Evolutionary conservation across 2,329 filamentous ascomycete species (phyloP), one percentile per base, ranked within the genome.

Genomic region (Pseudonectria buxi): DNA sequence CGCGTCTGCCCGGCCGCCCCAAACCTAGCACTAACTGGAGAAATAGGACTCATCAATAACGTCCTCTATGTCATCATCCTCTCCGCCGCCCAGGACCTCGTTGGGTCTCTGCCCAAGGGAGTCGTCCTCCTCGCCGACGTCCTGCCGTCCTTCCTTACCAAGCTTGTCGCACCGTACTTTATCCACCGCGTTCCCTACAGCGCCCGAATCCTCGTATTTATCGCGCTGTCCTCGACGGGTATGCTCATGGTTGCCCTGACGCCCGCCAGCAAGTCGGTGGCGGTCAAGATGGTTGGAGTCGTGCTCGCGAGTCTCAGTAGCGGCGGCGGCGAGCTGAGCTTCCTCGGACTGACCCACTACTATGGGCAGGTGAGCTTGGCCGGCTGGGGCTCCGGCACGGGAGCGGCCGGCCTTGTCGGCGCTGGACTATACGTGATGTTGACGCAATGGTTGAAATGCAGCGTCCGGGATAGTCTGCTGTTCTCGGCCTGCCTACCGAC

Each of bases 31-130:
- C 18, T 22, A 22, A 22, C 18, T 6, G 9, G 6, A 18, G 26
- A 13, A 10, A 1, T 16, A 65, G 63, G 63, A 36, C 56, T 65
- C 13, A 92, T 96, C 58, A 96, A 98, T 64, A 96, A 96, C 66
- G 86, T 96, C 49, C 83, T 95, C 64, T 96, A 95, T 63, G 90
- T 96, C 37, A 86, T 96, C 59, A 92, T 96, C 57, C 83, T 98
- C 53, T 94, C 88, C 22, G 86, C 92, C 25, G 92, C 92, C 4
- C 84, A 95, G 53, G 92, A 98, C 55, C 84, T 98, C 43, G 92
- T 96, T 50, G 90, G 90, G 25, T 82, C 86, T 24, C 72, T 95
- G 2, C 92, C 92, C 32, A 96, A 96, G 61, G 87, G 86, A 50
- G 76, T 94, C 37, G 90, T 98, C 36, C 81, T 96, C 36, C 84